These are phyloP conservation scores for Monosporascus sp. DNA, from an alignment of 2,329 filamentous ascomycete genomes.

Conservation along the genomic window DNA sequence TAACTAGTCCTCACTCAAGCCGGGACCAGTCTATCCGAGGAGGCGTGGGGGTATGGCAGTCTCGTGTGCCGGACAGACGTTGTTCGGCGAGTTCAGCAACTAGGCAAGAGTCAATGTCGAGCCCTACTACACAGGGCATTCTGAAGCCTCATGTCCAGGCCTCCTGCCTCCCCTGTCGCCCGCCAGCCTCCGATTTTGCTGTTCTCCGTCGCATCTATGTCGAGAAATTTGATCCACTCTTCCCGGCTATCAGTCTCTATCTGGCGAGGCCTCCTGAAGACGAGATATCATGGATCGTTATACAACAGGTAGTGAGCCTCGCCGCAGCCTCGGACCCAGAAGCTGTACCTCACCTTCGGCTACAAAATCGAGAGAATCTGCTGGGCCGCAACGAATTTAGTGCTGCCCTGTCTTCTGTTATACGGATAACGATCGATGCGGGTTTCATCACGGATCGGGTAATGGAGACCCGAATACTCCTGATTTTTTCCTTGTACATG, in stretches of 20 bases:
- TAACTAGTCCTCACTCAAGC: slow-evolving; percentile 35
- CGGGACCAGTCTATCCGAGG: slow-evolving; percentile 40
- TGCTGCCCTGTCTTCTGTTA: slow-evolving; percentile 40
- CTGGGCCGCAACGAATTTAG: slow-evolving; percentile 43
- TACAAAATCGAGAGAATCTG: slow-evolving; percentile 32
- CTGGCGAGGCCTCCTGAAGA: slow-evolving; percentile 20
- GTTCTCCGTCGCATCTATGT: slow-evolving; percentile 42
- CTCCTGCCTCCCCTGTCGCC: slow-evolving; percentile 43
- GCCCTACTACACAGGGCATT: slow-evolving; percentile 22
- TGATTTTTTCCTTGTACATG: slow-evolving; percentile 54
- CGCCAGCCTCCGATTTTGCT: slow-evolving; percentile 40
- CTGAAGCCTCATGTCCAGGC: slow-evolving; percentile 37
- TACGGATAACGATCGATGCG: slow-evolving; percentile 46
- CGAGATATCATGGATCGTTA: slow-evolving; percentile 31
- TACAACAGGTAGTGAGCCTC: slow-evolving; percentile 51
- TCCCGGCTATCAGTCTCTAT: slow-evolving; percentile 43
- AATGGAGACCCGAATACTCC: slow-evolving; percentile 48
- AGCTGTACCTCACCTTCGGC: slow-evolving; percentile 38
- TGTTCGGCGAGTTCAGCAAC: slow-evolving; percentile 25
- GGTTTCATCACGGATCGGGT: slow-evolving; percentile 50
- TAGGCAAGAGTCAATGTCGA: slow-evolving; percentile 18
- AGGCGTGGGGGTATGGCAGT: slow-evolving; percentile 53
- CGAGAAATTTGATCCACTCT: slow-evolving; percentile 49
- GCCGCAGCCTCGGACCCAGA: slow-evolving; percentile 47
- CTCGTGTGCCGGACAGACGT: slow-evolving; percentile 18